A percentile compares a stretch with the other conserved stretches of the same genome.
Evolutionary conservation across 2,329 filamentous ascomycete genomes (phyloP).

Genomic region (Fusarium burgessii): DNA sequence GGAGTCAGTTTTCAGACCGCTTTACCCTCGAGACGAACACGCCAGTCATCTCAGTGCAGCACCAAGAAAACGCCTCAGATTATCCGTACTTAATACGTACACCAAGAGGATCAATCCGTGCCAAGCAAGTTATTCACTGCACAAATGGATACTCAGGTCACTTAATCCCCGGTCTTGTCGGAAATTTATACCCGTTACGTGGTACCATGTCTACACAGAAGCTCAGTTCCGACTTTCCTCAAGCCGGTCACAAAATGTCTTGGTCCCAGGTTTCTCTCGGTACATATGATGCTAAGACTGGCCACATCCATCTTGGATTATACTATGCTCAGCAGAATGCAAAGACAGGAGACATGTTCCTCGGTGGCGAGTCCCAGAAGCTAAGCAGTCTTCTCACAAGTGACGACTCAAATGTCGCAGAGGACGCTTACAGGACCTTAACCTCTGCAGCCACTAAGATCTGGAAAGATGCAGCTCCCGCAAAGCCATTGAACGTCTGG

Average conservation of each 20-base stretch:
- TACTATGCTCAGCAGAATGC: constrained; percentile 48
- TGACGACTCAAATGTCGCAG: constrained; percentile 57
- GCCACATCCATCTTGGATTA: constrained; percentile 49
- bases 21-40: constrained; percentile 56
- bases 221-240: constrained; percentile 50
- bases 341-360: constrained; percentile 58
- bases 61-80: constrained; percentile 20
- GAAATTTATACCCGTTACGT: constrained; percentile 57
- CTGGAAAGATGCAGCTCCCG: constrained; percentile 37
- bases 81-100: constrained; percentile 59
- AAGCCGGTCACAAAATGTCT: constrained; percentile 50
- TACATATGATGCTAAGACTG: constrained; percentile 61
- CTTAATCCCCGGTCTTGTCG: constrained; percentile 60
- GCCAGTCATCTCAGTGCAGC: constrained; percentile 42
- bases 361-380: constrained; percentile 62
- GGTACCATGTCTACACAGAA: constrained; percentile 63
- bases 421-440: constrained; percentile 49
- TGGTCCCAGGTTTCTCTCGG: constrained; percentile 61
- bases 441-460: constrained; percentile 53
- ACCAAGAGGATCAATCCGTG: constrained; percentile 56
- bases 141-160: constrained; percentile 66
- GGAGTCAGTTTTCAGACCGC: constrained; percentile 43
- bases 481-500: constrained; percentile 55
- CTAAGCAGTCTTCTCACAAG: constrained; percentile 56
- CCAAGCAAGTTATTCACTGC: constrained; percentile 65